Percentiles rank a stretch among this genome's conserved stretches.
Conservation (phyloP, 108 stramenopile genomes). For the Cyclotella cryptica region DNA sequence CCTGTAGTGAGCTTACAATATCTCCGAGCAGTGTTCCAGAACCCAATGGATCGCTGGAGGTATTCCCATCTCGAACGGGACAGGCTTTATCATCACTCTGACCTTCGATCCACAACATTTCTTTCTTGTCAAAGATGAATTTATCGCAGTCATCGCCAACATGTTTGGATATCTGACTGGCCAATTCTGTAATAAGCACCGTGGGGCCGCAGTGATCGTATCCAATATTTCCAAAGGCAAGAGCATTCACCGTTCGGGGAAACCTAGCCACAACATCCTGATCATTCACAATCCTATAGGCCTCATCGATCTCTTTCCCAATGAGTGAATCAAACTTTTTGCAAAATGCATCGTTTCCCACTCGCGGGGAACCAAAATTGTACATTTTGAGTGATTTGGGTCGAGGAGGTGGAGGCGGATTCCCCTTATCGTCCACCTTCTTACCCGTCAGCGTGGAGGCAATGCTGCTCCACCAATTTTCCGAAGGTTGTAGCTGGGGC, state of each 20-base stretch:
- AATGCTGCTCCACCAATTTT: slow-evolving; percentile 84
- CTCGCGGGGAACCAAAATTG: slow-evolving; percentile 88
- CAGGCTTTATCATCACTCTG: slow-evolving; percentile 68
- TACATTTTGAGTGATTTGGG: slow-evolving; percentile 77
- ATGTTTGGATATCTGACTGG: slow-evolving; percentile 33
- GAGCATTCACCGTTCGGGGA: slow-evolving; percentile 77
- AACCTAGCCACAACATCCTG: slow-evolving; percentile 85
- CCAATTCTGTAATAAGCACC: slow-evolving; percentile 62
- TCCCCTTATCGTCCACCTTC: slow-evolving; percentile 26
- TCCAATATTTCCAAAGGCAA: slow-evolving; percentile 68
- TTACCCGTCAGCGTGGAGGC: slow-evolving; percentile 68
- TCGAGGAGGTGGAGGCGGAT: slow-evolving; percentile 66
- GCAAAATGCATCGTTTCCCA: slow-evolving; percentile 78
- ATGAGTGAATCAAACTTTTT: slow-evolving; percentile 66
- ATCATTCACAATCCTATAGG: slow-evolving; percentile 85
- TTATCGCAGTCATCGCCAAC: slow-evolving; percentile 21
- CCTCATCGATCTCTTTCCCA: slow-evolving; percentile 66
- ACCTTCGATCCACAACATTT: slow-evolving; percentile 76
- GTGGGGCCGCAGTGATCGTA: slow-evolving; percentile 89
- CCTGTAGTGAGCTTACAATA: slow-evolving; percentile 49
- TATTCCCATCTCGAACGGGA: slow-evolving; percentile 79
- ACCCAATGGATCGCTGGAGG: slow-evolving; percentile 65
- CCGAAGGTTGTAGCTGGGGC: slow-evolving; percentile 70
- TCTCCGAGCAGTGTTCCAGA: slow-evolving; percentile 76
- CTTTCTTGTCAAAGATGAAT: slow-evolving; percentile 23